Evolutionary conservation across 805 yeast species (phyloP), one percentile per base, ranked within the genome.

Genomic region (Yarrowia sp.): DNA sequence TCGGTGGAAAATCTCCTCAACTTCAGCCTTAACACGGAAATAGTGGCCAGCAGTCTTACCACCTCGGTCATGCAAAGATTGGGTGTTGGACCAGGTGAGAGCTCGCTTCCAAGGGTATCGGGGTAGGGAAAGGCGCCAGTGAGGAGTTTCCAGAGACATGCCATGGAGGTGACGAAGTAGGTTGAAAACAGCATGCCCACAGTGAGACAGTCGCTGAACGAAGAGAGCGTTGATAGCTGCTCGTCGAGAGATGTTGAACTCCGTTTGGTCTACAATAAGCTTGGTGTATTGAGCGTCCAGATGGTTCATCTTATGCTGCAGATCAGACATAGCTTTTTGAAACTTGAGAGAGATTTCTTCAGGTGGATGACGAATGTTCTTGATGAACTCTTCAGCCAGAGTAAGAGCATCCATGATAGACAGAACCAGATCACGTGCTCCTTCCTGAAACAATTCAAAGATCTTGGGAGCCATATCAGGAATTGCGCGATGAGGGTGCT

Each of bases 31-130:
- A 1, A 82, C 76, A 66, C 81, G 83, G 64, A 76, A 77, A 69
- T 81, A 83, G 47, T 80, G 77, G 19, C 79, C 76, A 9, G 81
- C 79, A n/a, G 79, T 76, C 33, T 80, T 80, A 2, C 83, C 81
- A 19, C 86, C 86, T 70, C 81, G 81, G 72, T 84, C 86, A 42
- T 78, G 76, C 8, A 80, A 73, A 69, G 83, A 81, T 55, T 79
- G 83, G 39, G 71, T 74, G 0, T 84, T 80, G n/a, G 82, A 69
- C 44, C 83, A 76, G 50, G 77, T 76, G 13, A 84, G 64, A 0
- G 84, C 81, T 67, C 84, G 74, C 4, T 70, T 52, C 8, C 79
- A 68, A 1, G 85, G 83, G 69, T 83, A 81, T 20, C 75, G 75
- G 1, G 84, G 82, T 1, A 72, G 46, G 12, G 72, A 70, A 2